These are phyloP conservation scores for Cochlearia excelsa DNA, from an alignment of 345 rosid genomes.

Conservation along the genomic window DNA sequence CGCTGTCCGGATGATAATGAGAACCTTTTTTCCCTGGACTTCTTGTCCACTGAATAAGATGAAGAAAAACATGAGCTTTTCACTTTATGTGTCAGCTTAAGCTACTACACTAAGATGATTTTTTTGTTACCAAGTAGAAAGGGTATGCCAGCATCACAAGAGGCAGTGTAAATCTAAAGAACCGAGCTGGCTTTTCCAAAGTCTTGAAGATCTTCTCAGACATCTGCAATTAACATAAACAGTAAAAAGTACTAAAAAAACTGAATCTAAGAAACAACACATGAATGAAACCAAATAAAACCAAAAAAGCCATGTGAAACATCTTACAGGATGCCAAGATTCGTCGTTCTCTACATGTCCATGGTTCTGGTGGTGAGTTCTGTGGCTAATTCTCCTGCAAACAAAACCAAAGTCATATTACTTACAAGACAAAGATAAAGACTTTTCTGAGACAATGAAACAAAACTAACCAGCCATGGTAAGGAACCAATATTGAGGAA, in stretches of 20 bases:
- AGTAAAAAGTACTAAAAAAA: constrained; percentile 6
- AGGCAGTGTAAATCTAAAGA: constrained; percentile 73
- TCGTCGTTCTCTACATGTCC: constrained; percentile 96
- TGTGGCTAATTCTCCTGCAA: constrained; percentile 90
- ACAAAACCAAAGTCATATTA: constrained; percentile 14
- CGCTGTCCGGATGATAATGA: constrained; percentile 76
- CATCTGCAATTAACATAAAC: constrained; percentile 45
- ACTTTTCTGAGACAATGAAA: neutral
- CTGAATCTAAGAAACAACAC: constrained; percentile 8
- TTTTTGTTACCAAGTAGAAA: constrained; percentile 65
- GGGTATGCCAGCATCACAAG: constrained; percentile 94
- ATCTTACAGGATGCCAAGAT: constrained; percentile 83
- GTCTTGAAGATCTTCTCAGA: constrained; percentile 63
- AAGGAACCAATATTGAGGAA: constrained; percentile 88
- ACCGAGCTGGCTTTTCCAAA: constrained; percentile 41
- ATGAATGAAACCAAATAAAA: neutral
- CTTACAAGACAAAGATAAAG: constrained; percentile 9
- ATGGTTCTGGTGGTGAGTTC: constrained; percentile 94
- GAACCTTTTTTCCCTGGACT: constrained; percentile 94
- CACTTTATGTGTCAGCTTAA: constrained; percentile 14
- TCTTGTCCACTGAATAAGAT: constrained; percentile 57
- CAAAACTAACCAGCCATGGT: constrained; percentile 81
- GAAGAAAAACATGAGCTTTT: constrained; percentile 10
- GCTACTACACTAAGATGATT: constrained; percentile 18
- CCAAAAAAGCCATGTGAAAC: neutral